Conservation (phyloP, 202 grass and related monocot genomes). For the Dendrocalamus latiflorus region DNA sequence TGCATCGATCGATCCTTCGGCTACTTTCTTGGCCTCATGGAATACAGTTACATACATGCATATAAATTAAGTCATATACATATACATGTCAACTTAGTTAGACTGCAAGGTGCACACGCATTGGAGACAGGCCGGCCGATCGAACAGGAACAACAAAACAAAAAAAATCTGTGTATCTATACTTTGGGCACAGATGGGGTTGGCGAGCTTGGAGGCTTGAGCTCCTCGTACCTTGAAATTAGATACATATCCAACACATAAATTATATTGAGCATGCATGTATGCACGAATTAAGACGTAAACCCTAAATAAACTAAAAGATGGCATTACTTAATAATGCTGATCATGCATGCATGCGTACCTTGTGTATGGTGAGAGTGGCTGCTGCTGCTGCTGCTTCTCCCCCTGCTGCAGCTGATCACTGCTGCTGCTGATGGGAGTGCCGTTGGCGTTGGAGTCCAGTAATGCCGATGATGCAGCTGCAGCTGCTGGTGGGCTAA, state of each 20-base stretch:
- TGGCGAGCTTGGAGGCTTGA: conserved; percentile 60
- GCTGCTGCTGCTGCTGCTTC: background rate
- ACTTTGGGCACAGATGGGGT: conserved; percentile 20
- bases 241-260: background rate
- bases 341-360: background rate
- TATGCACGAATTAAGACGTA: background rate
- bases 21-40: no score
- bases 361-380: conserved; percentile 19
- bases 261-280: background rate
- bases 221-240: conserved; percentile 45
- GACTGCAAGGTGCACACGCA: background rate
- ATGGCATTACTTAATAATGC: no score
- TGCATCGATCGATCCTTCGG: no score
- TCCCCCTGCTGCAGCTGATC: background rate
- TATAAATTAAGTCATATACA: no score
- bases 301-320: no score
- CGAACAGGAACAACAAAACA: background rate
- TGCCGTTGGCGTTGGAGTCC: conserved; percentile 10
- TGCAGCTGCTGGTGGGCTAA: no score
- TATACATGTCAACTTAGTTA: no score
- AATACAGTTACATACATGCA: no score
- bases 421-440: background rate
- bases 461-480: background rate
- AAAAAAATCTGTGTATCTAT: background rate
- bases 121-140: background rate